phyloP scores from a whole-genome alignment of 2,329 filamentous ascomycete species.

The Phyllosticta citriasiana region DNA sequence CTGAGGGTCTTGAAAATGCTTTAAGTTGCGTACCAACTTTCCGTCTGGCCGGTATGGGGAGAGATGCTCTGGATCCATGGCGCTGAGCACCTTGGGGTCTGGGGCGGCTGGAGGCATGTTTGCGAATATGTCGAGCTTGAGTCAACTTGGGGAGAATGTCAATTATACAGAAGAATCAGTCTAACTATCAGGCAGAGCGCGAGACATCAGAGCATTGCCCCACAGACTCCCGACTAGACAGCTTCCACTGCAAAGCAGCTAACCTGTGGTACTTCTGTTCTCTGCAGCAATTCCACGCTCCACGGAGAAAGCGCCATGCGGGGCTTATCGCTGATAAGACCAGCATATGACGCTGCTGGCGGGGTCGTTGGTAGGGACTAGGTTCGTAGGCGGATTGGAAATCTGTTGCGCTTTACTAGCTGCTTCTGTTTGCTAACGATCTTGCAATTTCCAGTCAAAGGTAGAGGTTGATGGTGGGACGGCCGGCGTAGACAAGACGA shows the following conservation, averaged over 20 bases:
- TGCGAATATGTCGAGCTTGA: neutral
- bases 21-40: slow-evolving; percentile 40
- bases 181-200: too few relatives aligned
- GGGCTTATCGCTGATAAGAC: slow-evolving; percentile 3
- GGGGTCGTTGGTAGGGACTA: neutral
- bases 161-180: neutral
- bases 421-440: neutral
- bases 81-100: neutral
- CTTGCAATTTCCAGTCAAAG: neutral
- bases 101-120: neutral
- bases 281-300: neutral
- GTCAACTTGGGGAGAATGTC: neutral
- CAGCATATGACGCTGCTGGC: neutral
- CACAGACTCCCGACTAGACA: neutral
- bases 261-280: neutral
- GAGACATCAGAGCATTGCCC: neutral
- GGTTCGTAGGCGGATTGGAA: neutral
- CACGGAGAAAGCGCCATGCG: slow-evolving; percentile 1
- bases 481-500: neutral
- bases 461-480: neutral
- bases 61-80: slow-evolving; percentile 38
- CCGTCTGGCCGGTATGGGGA: slow-evolving; percentile 49
- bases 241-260: neutral
- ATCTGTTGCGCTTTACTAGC: neutral
- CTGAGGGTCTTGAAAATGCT: neutral